Conservation (phyloP, 257 asterid genomes). For the Paraleonurus japonicus region DNA sequence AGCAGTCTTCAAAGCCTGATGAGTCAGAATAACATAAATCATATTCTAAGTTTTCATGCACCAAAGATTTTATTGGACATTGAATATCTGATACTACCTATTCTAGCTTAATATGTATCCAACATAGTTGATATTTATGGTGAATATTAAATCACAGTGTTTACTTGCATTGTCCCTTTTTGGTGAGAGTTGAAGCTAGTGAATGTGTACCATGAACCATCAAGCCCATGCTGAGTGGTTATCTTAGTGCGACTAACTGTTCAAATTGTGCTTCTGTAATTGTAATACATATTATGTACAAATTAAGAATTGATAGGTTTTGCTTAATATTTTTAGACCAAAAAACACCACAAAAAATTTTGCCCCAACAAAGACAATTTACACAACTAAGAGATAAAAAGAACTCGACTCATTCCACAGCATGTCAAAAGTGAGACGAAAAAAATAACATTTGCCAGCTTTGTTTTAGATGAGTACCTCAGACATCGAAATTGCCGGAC, state of each 20-base stretch:
- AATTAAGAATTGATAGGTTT: background rate
- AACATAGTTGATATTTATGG: background rate
- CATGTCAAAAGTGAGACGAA: background rate
- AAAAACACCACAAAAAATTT: background rate
- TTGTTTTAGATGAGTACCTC: conserved; percentile 55
- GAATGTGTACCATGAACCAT: background rate
- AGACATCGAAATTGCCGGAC: conserved; percentile 70
- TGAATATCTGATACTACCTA: background rate
- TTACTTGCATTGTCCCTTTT: background rate
- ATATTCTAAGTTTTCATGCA: background rate
- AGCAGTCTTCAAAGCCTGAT: conserved; percentile 63
- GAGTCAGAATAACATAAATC: conserved; percentile 2
- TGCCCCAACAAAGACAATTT: background rate
- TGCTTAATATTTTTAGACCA: background rate
- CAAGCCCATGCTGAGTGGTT: background rate
- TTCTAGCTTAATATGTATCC: background rate
- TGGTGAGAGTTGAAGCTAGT: background rate
- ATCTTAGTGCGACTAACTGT: background rate
- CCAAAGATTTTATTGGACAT: background rate
- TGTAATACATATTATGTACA: background rate
- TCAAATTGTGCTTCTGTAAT: background rate
- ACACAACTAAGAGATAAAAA: conserved; percentile 3
- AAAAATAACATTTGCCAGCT: conserved; percentile 13
- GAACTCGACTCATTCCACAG: background rate
- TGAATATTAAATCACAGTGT: background rate